phyloP scores from a whole-genome alignment of 164 flowering plant genomes.

The Annona squamosa region DNA sequence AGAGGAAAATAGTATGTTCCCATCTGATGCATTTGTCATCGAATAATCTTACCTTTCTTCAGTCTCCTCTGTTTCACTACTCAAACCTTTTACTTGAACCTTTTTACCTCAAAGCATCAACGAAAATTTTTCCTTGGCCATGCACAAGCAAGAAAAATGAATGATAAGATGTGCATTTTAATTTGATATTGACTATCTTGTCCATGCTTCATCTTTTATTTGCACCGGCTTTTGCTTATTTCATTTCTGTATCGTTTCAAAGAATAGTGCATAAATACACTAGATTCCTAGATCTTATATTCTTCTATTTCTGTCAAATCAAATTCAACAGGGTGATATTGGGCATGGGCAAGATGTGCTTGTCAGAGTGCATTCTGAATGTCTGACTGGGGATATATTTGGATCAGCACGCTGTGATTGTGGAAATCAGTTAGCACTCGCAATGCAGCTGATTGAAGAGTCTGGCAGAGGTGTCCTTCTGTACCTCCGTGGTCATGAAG shows the following conservation, averaged over 20 bases:
- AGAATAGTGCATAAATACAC: background rate
- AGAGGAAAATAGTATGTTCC: background rate
- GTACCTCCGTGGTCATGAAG: constrained; percentile 89
- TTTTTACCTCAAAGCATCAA: background rate
- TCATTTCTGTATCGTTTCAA: background rate
- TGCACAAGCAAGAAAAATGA: background rate
- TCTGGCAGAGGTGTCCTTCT: constrained; percentile 73
- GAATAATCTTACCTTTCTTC: background rate
- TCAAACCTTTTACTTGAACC: background rate
- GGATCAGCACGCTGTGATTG: constrained; percentile 89
- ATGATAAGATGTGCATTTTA: background rate
- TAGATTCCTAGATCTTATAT: background rate
- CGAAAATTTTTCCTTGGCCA: too few relatives aligned
- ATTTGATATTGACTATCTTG: background rate
- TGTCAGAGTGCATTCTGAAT: constrained; percentile 87
- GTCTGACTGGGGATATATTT: constrained; percentile 85
- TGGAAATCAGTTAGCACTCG: constrained; percentile 78
- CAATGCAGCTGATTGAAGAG: constrained; percentile 71
- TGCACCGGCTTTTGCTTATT: background rate
- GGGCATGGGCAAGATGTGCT: constrained; percentile 79
- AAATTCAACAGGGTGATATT: constrained; percentile 50
- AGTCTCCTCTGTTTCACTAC: background rate
- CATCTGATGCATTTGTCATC: background rate
- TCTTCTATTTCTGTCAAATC: background rate
- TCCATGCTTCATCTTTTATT: background rate